Evolutionary conservation across 2,329 filamentous ascomycete genomes (phyloP), one percentile per base, ranked within the genome.

Genomic region (Talaromyces funiculosus): DNA sequence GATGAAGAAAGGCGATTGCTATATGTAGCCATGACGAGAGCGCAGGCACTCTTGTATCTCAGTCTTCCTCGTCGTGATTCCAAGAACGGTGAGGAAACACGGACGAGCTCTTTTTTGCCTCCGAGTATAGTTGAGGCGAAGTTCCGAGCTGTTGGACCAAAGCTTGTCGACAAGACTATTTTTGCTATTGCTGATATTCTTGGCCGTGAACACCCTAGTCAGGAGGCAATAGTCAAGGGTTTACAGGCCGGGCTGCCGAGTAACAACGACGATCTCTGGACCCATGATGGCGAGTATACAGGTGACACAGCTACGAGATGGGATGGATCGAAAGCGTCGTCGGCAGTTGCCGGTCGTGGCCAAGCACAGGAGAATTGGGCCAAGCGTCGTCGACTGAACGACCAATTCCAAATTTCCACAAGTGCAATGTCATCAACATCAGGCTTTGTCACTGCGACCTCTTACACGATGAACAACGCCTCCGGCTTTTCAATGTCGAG

Each of bases 1-100:
- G 88, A 93, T 60, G 93, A 99, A 73, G 93, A 99, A 72, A 82
- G 94, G 62, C 83, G 93, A 29, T 76, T 99, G 49, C 80, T 99
- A 0, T 99, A 97, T 68, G 94, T 99, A 14, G 93, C 92, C 29
- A 97, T 99, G 92, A 99, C 93, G 3, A 82, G 93, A 71, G 93
- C 94, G 6, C 88, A 97, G 71, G 87, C 86, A 0, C 76, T 97
- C 31, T 78, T 99, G 1, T 96, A 96, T 67, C 79, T 97, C 59
- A 96, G 91, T 72, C 90, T 86, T 65, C 90, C 92, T 0, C 73
- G 87, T 38, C 86, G 86, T 66, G 87, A 85, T 62, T 85, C 87
- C 7, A 82, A 84, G 60, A 74, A 76, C 58, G 75, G 78, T 53
- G 82, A 86, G 65, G 79, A 85, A 61, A 85, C 87, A 0, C 84